Conservation (phyloP, 2,329 filamentous ascomycete genomes). For the Aureobasidium zeae region DNA sequence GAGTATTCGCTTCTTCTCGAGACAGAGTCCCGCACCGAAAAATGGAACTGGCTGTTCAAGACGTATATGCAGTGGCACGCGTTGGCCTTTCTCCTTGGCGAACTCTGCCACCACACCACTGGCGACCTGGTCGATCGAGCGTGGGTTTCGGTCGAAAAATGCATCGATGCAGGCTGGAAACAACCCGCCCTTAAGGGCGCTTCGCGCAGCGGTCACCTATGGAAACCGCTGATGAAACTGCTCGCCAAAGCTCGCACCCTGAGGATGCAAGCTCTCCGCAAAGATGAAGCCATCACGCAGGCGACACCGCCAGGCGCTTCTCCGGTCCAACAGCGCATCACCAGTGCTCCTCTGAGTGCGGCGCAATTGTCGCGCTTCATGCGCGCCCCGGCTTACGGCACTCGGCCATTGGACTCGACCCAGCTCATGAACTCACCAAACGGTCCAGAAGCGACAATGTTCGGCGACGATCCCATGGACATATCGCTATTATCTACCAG, state of each 20-base stretch:
- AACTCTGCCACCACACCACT: conserved; percentile 48
- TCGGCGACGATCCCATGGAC: conserved; percentile 17
- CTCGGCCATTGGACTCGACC: conserved; percentile 27
- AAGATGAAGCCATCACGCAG: conserved; percentile 23
- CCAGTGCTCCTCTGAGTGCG: conserved; percentile 26
- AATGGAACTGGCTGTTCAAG: conserved; percentile 57
- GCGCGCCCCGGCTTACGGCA: conserved; percentile 26
- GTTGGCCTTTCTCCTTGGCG: conserved; percentile 51
- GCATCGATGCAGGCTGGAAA: conserved; percentile 35
- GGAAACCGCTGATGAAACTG: conserved; percentile 53
- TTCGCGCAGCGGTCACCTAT: conserved; percentile 45
- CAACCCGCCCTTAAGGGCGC: conserved; percentile 23
- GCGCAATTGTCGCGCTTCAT: conserved; percentile 28
- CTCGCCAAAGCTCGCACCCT: conserved; percentile 50
- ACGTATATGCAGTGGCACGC: conserved; percentile 59
- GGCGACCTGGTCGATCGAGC: conserved; percentile 51
- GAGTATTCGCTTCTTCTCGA: conserved; percentile 61
- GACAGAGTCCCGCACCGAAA: conserved; percentile 50
- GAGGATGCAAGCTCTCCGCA: conserved; percentile 42
- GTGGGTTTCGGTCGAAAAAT: conserved; percentile 48
- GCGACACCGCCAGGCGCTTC: conserved; percentile 6
- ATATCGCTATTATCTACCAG: conserved; percentile 2
- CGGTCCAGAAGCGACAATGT: conserved; percentile 16
- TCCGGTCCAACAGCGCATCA: conserved; percentile 21
- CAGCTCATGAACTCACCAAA: conserved; percentile 26